A percentile compares a stretch with the other conserved stretches of the same genome.
Evolutionary conservation across 177 flowering plant species (phyloP).

Genomic region (Vitis hybrid): DNA sequence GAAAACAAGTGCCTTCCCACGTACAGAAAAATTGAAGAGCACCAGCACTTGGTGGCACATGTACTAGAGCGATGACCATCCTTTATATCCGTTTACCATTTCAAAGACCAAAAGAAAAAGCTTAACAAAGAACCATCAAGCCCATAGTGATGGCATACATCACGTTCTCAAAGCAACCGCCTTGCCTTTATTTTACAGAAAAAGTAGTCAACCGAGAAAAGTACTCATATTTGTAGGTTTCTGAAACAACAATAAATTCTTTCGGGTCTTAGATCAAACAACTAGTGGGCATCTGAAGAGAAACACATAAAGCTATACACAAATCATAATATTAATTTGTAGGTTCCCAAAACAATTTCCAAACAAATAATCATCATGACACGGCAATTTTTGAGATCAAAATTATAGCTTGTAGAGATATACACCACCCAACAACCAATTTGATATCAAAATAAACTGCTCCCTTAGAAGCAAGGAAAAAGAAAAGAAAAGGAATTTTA

Average conservation of each 20-base stretch:
- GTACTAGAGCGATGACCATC: too few species aligned
- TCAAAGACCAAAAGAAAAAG: neutral
- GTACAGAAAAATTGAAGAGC: too few species aligned
- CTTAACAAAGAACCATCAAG: neutral
- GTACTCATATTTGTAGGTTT: neutral
- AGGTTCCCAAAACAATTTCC: neutral
- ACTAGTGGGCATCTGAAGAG: too few species aligned
- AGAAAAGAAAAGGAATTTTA: neutral
- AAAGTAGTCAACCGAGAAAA: neutral
- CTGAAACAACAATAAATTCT: neutral
- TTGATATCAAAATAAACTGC: too few species aligned
- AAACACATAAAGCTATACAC: too few species aligned
- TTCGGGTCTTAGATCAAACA: neutral
- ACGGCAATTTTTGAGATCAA: too few species aligned
- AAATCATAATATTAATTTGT: too few species aligned
- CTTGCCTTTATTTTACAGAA: neutral
- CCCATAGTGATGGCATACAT: neutral
- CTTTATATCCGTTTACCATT: too few species aligned
- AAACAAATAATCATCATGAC: neutral
- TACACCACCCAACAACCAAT: too few species aligned
- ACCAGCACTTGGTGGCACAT: too few species aligned
- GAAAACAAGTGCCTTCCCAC: too few species aligned
- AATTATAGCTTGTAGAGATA: too few species aligned
- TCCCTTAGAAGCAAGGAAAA: neutral
- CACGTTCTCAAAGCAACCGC: neutral